A percentile compares a stretch with the other conserved stretches of the same genome.
Conservation (phyloP, 2,329 filamentous ascomycete genomes). For the Nemania bipapillata region DNA sequence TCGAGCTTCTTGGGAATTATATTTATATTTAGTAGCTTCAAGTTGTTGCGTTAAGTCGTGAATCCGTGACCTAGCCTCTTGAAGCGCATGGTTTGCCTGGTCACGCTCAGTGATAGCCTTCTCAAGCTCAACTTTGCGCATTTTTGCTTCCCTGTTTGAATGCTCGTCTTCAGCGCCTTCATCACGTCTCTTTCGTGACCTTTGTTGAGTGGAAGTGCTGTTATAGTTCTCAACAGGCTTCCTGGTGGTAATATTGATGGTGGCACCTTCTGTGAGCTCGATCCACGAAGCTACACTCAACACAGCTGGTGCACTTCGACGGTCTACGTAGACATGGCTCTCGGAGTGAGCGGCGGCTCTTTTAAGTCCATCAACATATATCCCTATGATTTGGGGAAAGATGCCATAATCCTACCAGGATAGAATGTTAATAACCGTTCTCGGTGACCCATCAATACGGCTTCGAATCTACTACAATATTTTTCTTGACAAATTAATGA, state of each 20-base stretch:
- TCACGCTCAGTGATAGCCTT: slow-evolving; percentile 9
- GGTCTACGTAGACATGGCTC: slow-evolving; percentile 7
- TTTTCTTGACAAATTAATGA: neutral
- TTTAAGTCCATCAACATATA: slow-evolving; percentile 15
- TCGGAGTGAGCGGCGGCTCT: slow-evolving; percentile 4
- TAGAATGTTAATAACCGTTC: neutral
- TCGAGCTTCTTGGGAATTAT: neutral
- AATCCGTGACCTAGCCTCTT: neutral
- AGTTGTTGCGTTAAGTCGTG: neutral
- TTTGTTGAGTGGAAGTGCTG: neutral
- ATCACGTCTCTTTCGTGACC: neutral
- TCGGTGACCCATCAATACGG: neutral
- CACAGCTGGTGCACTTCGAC: slow-evolving; percentile 2
- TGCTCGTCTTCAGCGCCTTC: neutral
- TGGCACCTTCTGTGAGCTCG: slow-evolving; percentile 7
- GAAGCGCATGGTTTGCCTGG: neutral
- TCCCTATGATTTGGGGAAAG: slow-evolving; percentile 10
- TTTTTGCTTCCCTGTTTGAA: neutral
- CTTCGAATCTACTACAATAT: neutral
- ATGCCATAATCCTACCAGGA: neutral
- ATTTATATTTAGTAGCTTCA: neutral
- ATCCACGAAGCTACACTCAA: slow-evolving; percentile 20
- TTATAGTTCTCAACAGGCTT: neutral
- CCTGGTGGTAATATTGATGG: slow-evolving; percentile 23
- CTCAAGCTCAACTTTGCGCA: neutral